A percentile compares a stretch with the other conserved stretches of the same genome.
These are phyloP conservation scores for Tephrocybe sp. DNA, from an alignment of 768 basidiomycete species.

Conservation along the genomic window DNA sequence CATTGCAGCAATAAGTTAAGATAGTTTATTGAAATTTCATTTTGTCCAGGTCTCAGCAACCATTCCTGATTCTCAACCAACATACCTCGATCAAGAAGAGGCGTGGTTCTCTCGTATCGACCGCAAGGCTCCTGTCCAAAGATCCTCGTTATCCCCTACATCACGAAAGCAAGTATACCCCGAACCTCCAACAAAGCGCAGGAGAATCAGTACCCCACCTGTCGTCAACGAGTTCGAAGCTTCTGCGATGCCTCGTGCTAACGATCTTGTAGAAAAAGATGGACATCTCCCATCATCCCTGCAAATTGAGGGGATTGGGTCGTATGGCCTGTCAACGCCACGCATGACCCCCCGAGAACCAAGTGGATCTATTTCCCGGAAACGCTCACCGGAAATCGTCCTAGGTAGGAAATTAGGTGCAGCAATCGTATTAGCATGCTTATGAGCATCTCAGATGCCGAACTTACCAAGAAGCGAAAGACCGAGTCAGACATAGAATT, in stretches of 20 bases:
- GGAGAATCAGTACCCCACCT: neutral
- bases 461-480: conserved; percentile 10
- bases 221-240: neutral
- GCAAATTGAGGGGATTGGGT: neutral
- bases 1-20: neutral
- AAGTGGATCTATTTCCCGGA: neutral
- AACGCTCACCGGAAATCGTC: neutral
- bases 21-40: neutral
- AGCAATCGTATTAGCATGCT: too few relatives aligned
- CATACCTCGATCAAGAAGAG: neutral
- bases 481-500: conserved; percentile 3
- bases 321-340: conserved; percentile 3
- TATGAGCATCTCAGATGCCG: neutral
- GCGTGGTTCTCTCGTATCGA: neutral
- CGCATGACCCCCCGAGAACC: neutral
- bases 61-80: conserved; percentile 31
- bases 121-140: neutral
- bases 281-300: neutral
- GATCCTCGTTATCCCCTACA: neutral
- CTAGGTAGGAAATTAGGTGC: too few relatives aligned
- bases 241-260: neutral
- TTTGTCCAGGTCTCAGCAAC: conserved; percentile 9
- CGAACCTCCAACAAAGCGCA: conserved; percentile 7
- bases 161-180: neutral
- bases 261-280: neutral